Evolutionary conservation across 2,329 filamentous ascomycete species (phyloP), one percentile per base, ranked within the genome.

Genomic region (Sporothrix schenckii): DNA sequence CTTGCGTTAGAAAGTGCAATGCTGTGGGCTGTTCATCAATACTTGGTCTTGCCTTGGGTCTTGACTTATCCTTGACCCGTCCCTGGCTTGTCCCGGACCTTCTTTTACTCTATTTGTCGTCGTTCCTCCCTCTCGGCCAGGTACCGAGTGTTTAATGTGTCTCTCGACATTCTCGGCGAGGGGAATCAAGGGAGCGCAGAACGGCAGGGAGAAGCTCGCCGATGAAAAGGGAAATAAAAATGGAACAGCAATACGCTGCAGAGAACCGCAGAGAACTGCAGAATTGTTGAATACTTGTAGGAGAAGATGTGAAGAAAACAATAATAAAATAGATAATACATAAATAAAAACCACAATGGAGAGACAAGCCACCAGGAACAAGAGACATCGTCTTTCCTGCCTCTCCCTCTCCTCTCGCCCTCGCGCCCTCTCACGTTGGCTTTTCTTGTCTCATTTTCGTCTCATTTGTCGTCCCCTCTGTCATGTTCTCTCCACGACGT

Each of bases 301-400:
- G 30, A n/a, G 30, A 4, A n/a, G 4, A 34, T 34, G 5, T 34
- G 19, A n/a, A 49, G 14, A 19, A 49, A n/a, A 47, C 10, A 2
- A 47, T 16, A 47, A 41, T 13, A n/a, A 60, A 39, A 5, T n/a
- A 53, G 52, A 66, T 24, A 30, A 30, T 4, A 34, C 6, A 65
- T 24, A 49, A 19, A 24, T 21, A 44, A 66, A 24, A 9, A 16
- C 44, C 58, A 19, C 7, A 13, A 21, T 63, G n/a, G 58, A 44
- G 39, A 66, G 27, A 66, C 44, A 66, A 66, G 24, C 61, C 61
- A 44, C 61, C 61, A 66, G 61, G 61, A 66, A 66, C 61, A 66
- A 52, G 61, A 66, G 44, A 66, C 61, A 66, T 52, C 47, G 44
- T 47, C 39, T 63, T 63, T 47, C 21, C 10, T 47, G 27, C 47